These are phyloP conservation scores for Tolypocladium inflatum DNA, from an alignment of 2,329 filamentous ascomycete genomes.

Conservation along the genomic window DNA sequence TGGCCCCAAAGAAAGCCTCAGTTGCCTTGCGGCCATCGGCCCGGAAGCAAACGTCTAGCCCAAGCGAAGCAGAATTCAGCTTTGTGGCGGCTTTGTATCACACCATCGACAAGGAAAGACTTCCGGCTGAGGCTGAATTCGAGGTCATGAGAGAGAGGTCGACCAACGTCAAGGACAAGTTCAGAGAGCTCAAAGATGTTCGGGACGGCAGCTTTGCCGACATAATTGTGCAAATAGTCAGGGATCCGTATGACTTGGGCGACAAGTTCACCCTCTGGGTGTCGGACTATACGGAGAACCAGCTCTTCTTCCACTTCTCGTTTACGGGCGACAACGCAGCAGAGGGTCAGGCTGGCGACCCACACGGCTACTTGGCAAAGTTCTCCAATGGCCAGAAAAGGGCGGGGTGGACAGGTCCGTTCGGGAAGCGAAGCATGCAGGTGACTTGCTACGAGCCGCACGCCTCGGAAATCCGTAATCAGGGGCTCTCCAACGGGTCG, in stretches of 20 bases:
- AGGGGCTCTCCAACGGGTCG: slow-evolving; percentile 43
- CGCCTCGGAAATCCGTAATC: slow-evolving; percentile 42
- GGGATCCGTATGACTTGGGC: slow-evolving; percentile 29
- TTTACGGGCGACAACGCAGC: slow-evolving; percentile 19
- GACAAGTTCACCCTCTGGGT: slow-evolving; percentile 58
- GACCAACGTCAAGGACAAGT: slow-evolving; percentile 43
- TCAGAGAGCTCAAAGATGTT: slow-evolving; percentile 56
- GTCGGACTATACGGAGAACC: slow-evolving; percentile 74
- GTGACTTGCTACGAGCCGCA: slow-evolving; percentile 65
- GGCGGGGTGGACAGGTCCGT: slow-evolving; percentile 61
- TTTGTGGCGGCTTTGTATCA: slow-evolving; percentile 42
- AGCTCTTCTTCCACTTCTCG: slow-evolving; percentile 44
- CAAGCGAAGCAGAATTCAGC: slow-evolving; percentile 19
- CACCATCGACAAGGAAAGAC: slow-evolving; percentile 27
- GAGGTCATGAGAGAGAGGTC: slow-evolving; percentile 26
- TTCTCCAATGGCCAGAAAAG: slow-evolving; percentile 11
- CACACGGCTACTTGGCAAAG: slow-evolving; percentile 40
- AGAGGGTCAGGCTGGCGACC: slow-evolving; percentile 38
- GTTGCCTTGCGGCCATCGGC: slow-evolving; percentile 14
- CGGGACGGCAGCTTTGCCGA: slow-evolving; percentile 50
- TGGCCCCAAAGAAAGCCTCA: slow-evolving; percentile 25
- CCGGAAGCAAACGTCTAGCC: slow-evolving; percentile 11
- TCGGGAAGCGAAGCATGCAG: slow-evolving; percentile 60
- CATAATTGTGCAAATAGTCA: slow-evolving; percentile 61
- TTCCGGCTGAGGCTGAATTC: slow-evolving; percentile 38